phyloP scores from a whole-genome alignment of 2,329 filamentous ascomycete genomes.

The Tolypocladium cylindrosporum region DNA sequence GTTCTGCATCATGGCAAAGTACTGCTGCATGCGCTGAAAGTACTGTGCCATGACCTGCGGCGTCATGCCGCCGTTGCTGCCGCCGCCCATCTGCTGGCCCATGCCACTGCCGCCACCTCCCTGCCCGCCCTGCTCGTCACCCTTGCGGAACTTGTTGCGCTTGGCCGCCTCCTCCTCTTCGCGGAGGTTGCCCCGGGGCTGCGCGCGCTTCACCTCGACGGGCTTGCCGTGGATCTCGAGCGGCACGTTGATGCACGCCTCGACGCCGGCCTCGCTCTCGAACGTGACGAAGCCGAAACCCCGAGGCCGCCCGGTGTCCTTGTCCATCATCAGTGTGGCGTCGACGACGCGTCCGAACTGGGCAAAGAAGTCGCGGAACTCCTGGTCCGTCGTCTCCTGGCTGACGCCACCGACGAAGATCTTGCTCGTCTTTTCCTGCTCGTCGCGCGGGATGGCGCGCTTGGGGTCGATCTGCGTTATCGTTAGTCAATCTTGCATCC shows the following conservation, averaged over 20 bases:
- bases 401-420: conserved; percentile 98
- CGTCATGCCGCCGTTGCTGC: conserved; percentile 58
- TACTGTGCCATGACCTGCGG: conserved; percentile 98
- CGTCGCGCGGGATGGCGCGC: conserved; percentile 90
- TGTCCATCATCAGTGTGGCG: conserved; percentile 99
- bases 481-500: not conserved
- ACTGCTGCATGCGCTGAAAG: conserved; percentile 97
- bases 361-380: conserved; percentile 94
- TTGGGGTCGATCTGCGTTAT: conserved; percentile 81
- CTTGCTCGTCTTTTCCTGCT: conserved; percentile 96
- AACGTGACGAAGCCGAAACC: conserved; percentile 99
- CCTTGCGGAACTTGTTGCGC: conserved; percentile 51
- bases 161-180: conserved; percentile 73
- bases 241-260: conserved; percentile 74
- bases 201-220: conserved; percentile 97
- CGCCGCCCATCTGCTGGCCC: conserved; percentile 30
- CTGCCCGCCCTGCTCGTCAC: conserved; percentile 32
- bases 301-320: conserved; percentile 92
- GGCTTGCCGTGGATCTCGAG: conserved; percentile 91
- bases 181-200: conserved; percentile 86
- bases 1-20: conserved; percentile 90
- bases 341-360: conserved; percentile 95
- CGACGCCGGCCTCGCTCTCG: conserved; percentile 89
- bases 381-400: conserved; percentile 91
- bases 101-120: conserved; percentile 17